Percentiles rank a stretch among this genome's conserved stretches.
These are phyloP conservation scores for Aspergillus brunneoviolaceus DNA, from an alignment of 2,329 filamentous ascomycete species.

Conservation along the genomic window DNA sequence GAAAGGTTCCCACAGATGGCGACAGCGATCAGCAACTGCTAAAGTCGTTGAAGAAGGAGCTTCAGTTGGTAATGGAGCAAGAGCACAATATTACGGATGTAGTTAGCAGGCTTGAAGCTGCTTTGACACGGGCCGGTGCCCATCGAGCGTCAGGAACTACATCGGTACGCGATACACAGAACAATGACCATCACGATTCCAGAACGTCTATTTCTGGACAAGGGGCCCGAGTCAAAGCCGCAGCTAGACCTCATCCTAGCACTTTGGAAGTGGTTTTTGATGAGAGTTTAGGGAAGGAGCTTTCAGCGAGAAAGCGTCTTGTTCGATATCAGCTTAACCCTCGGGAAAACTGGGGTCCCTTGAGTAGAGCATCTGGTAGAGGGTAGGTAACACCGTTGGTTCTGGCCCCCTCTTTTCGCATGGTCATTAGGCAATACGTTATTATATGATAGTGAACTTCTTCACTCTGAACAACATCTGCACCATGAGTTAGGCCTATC, in stretches of 20 bases:
- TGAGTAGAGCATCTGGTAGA: constrained; percentile 50
- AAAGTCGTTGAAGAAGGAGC: constrained; percentile 36
- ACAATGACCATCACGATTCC: not conserved
- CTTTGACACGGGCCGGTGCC: constrained; percentile 40
- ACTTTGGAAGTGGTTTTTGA: constrained; percentile 72
- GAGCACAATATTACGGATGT: constrained; percentile 40
- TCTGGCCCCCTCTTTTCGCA: not conserved
- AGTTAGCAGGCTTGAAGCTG: constrained; percentile 45
- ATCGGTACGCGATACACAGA: constrained; percentile 2
- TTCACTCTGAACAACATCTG: not conserved
- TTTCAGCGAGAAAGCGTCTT: constrained; percentile 61
- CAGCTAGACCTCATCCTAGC: constrained; percentile 18
- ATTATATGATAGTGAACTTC: not conserved
- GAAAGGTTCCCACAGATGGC: constrained; percentile 33
- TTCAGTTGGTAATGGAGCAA: constrained; percentile 34
- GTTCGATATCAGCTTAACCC: constrained; percentile 90
- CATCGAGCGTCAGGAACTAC: constrained; percentile 19
- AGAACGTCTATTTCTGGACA: not conserved
- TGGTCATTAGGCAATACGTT: not conserved
- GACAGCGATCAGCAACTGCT: constrained; percentile 33
- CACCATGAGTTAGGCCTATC: not conserved
- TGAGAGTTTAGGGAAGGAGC: constrained; percentile 71
- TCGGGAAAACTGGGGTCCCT: constrained; percentile 88
- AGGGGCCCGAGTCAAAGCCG: not conserved
- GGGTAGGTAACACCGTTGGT: not conserved